Conservation (phyloP, 495 filamentous ascomycete genomes). For the Penicillium psychrofluorescens region DNA sequence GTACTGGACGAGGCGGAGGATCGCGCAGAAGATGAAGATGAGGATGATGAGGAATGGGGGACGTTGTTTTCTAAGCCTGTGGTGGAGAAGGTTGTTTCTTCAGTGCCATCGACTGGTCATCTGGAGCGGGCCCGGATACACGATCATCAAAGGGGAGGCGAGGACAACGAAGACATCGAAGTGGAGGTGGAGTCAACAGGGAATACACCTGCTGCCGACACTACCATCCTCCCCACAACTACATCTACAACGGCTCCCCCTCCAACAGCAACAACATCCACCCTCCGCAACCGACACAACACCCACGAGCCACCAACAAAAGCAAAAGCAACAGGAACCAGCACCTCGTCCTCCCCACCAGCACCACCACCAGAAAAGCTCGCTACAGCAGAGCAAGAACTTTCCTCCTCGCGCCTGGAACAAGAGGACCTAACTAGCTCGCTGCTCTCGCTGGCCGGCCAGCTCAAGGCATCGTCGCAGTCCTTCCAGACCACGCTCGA, state of each 20-base stretch:
- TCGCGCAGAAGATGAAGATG: constrained; percentile 21
- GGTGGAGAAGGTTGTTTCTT: neutral
- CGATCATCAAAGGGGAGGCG: neutral
- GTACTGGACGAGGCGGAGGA: constrained; percentile 26
- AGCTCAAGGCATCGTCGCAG: constrained; percentile 68
- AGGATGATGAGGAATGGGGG: constrained; percentile 31
- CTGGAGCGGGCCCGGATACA: neutral
- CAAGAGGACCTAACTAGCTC: constrained; percentile 80
- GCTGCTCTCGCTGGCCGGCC: constrained; percentile 66
- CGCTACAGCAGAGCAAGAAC: constrained; percentile 53
- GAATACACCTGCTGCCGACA: constrained; percentile 3
- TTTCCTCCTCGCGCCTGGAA: constrained; percentile 66
- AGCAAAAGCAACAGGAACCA: constrained; percentile 17
- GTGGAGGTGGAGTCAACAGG: constrained; percentile 1
- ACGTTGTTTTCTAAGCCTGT: constrained; percentile 25
- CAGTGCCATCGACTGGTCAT: neutral
- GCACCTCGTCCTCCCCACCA: neutral
- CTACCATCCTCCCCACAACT: constrained; percentile 5
- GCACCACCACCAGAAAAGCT: constrained; percentile 17
- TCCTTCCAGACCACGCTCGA: constrained; percentile 65
- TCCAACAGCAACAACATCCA: constrained; percentile 9
- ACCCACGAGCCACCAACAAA: constrained; percentile 1
- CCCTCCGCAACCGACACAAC: constrained; percentile 26
- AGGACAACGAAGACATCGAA: constrained; percentile 6
- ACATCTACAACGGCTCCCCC: constrained; percentile 5